A percentile compares a stretch with the other conserved stretches of the same genome.
These are phyloP conservation scores for Flaveria robusta DNA, from an alignment of 129 eudicot species.

Conservation along the genomic window DNA sequence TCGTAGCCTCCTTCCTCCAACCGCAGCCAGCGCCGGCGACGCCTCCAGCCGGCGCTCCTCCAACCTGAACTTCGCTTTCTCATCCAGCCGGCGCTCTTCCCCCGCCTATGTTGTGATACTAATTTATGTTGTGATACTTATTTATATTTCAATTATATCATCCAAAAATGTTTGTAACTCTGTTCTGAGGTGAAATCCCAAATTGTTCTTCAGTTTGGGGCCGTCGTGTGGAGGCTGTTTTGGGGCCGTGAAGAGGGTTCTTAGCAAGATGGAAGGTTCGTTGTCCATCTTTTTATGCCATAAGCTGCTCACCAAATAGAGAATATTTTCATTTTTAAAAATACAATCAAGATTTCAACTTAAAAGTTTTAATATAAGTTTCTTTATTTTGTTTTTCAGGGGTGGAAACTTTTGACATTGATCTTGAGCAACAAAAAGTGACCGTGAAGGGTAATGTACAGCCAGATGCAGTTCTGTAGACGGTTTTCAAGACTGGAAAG, in stretches of 20 bases:
- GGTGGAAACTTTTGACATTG: constrained; percentile 80
- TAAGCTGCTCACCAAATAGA: neutral
- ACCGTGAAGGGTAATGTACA: constrained; percentile 88
- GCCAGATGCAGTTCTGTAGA: constrained; percentile 84
- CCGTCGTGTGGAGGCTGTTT: constrained; percentile 96
- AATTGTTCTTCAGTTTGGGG: constrained; percentile 28
- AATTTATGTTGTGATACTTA: neutral
- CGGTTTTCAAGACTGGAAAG: constrained; percentile 92
- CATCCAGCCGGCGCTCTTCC: too few relatives aligned
- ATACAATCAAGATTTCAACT: neutral
- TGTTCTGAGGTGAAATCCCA: neutral
- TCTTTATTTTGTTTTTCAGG: constrained; percentile 37
- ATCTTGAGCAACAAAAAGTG: constrained; percentile 82
- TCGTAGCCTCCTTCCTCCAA: too few relatives aligned
- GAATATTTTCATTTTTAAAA: neutral
- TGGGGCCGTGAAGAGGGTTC: constrained; percentile 90
- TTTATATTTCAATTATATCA: neutral
- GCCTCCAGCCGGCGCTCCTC: too few relatives aligned
- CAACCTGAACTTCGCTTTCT: too few relatives aligned
- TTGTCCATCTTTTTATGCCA: constrained; percentile 5
- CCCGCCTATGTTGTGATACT: too few relatives aligned
- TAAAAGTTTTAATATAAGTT: neutral
- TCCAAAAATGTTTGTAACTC: neutral
- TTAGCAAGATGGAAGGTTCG: constrained; percentile 93
- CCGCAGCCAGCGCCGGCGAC: too few relatives aligned